Evolutionary conservation across 106 monocot genomes (phyloP).

Genomic region (Allium fistulosum): DNA sequence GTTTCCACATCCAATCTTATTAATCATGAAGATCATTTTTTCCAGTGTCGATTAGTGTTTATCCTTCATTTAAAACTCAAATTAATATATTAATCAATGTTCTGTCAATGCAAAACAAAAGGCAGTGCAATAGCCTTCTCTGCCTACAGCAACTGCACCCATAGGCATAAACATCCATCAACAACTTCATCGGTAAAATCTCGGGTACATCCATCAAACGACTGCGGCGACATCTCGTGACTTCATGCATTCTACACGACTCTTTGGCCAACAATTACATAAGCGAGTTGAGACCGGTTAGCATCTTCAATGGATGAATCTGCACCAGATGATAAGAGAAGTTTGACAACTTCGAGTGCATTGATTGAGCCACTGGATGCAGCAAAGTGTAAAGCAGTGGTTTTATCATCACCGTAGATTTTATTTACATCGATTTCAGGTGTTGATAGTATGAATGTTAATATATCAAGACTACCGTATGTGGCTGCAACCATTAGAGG

Average conservation of each 20-base stretch:
- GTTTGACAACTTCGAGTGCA: slow-evolving; percentile 44
- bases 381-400: slow-evolving; percentile 71
- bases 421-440: slow-evolving; percentile 36
- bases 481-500: slow-evolving; percentile 79
- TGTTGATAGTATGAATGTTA: slow-evolving; percentile 30
- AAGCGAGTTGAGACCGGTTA: slow-evolving; percentile 27
- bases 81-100: too few species aligned
- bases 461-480: slow-evolving; percentile 46
- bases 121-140: too few species aligned
- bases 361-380: slow-evolving; percentile 42
- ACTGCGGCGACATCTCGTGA: too few species aligned
- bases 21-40: too few species aligned
- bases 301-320: slow-evolving; percentile 28
- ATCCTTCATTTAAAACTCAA: too few species aligned
- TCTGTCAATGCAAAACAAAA: too few species aligned
- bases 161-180: too few species aligned
- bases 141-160: too few species aligned
- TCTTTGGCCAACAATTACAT: slow-evolving; percentile 54
- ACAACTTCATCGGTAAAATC: slow-evolving; percentile 63
- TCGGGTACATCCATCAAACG: too few species aligned
- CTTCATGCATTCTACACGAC: too few species aligned
- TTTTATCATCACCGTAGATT: slow-evolving; percentile 28
- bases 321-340: slow-evolving; percentile 52
- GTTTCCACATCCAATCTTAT: too few species aligned
- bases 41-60: too few species aligned